A percentile compares a stretch with the other conserved stretches of the same genome.
Conservation (phyloP, 768 basidiomycete species). For the Russula sp. region DNA sequence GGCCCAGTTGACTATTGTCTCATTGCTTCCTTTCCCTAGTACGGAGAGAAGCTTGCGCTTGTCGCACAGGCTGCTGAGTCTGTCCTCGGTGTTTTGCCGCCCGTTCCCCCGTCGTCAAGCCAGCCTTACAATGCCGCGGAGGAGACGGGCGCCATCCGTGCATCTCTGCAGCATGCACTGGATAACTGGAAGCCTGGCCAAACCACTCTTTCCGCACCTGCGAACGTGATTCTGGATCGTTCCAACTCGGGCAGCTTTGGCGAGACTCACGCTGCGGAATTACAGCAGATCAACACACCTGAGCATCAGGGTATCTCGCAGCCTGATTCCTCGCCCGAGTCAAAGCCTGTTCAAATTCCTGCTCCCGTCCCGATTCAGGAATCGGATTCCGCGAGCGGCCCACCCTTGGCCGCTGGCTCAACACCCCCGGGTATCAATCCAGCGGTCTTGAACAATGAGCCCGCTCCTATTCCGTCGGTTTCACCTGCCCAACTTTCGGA, state of each 20-base stretch:
- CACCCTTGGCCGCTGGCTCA: slow-evolving; percentile 37
- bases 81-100: slow-evolving; percentile 60
- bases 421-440: slow-evolving; percentile 33
- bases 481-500: slow-evolving; percentile 33
- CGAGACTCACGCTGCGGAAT: slow-evolving; percentile 74
- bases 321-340: neutral
- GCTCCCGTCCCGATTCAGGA: slow-evolving; percentile 10
- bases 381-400: slow-evolving; percentile 11
- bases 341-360: neutral
- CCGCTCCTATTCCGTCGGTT: slow-evolving; percentile 32
- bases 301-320: slow-evolving; percentile 28
- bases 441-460: slow-evolving; percentile 35
- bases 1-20: slow-evolving; percentile 14
- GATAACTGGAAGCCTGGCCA: slow-evolving; percentile 75
- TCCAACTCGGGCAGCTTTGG: slow-evolving; percentile 83
- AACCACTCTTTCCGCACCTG: slow-evolving; percentile 44
- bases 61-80: slow-evolving; percentile 67
- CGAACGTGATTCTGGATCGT: slow-evolving; percentile 53
- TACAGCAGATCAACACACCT: slow-evolving; percentile 51
- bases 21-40: slow-evolving; percentile 43
- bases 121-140: slow-evolving; percentile 61
- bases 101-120: slow-evolving; percentile 56
- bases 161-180: slow-evolving; percentile 71
- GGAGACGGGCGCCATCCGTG: slow-evolving; percentile 65
- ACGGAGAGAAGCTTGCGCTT: slow-evolving; percentile 74